A percentile compares a stretch with the other conserved stretches of the same genome.
phyloP scores from a whole-genome alignment of 495 filamentous ascomycete genomes.

The Penicillium canariense region DNA sequence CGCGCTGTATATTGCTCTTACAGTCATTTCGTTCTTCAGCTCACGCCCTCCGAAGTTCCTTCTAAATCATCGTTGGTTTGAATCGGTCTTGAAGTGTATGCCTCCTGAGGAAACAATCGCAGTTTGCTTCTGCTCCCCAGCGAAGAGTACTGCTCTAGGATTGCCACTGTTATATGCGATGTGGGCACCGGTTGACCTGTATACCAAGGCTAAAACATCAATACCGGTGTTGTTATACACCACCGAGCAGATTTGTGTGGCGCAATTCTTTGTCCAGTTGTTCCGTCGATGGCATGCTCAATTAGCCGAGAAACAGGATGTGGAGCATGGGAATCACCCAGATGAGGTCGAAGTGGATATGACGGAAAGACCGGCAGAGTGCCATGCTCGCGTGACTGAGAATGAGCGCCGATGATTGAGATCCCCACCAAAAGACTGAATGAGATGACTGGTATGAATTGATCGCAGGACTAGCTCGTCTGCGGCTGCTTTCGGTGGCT shows the following conservation, averaged over 20 bases:
- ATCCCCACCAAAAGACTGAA: no score
- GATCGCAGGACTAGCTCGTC: conserved; percentile 6
- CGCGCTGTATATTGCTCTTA: conserved; percentile 51
- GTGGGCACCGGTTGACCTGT: conserved; percentile 51
- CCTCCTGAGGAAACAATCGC: conserved; percentile 50
- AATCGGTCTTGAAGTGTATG: conserved; percentile 37
- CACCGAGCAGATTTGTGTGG: conserved; percentile 55
- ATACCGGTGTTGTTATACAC: conserved; percentile 56
- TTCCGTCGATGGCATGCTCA: conserved; percentile 47
- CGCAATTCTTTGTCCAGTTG: conserved; percentile 53
- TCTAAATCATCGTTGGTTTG: conserved; percentile 17
- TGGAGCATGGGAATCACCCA: conserved; percentile 3
- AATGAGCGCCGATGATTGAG: background rate
- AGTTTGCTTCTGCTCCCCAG: conserved; percentile 56
- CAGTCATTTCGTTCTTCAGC: conserved; percentile 46
- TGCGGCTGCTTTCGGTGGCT: no score
- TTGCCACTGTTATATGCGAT: conserved; percentile 53
- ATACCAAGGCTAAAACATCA: conserved; percentile 49
- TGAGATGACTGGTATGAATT: background rate
- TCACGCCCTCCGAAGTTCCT: conserved; percentile 40
- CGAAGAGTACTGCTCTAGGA: conserved; percentile 55
- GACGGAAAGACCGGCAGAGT: conserved; percentile 4
- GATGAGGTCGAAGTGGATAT: conserved; percentile 11
- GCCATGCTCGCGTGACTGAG: background rate
- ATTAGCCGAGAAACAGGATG: conserved; percentile 27